Conservation (phyloP, 2,329 filamentous ascomycete genomes). For the Ophiobolus disseminans region DNA sequence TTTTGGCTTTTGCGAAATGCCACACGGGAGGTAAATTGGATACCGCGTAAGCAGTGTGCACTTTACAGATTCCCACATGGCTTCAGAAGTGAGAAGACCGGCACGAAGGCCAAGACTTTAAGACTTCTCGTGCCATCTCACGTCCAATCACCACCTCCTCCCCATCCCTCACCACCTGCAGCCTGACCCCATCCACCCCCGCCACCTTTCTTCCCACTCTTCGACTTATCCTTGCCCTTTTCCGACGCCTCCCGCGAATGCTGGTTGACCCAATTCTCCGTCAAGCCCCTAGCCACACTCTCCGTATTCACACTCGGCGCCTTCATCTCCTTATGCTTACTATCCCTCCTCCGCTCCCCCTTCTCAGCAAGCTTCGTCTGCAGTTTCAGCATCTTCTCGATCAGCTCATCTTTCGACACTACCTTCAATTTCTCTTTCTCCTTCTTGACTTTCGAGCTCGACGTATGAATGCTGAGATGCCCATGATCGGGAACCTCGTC, state of each 20-base stretch:
- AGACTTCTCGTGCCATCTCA: background rate
- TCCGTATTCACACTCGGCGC: conserved; percentile 8
- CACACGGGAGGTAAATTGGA: no score
- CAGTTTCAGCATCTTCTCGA: conserved; percentile 19
- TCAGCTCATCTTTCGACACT: conserved; percentile 32
- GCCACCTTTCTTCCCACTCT: background rate
- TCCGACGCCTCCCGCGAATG: conserved; percentile 18
- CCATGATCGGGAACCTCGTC: background rate
- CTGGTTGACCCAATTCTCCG: conserved; percentile 29
- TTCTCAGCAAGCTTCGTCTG: conserved; percentile 32
- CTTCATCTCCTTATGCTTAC: background rate
- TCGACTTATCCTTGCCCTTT: conserved; percentile 1
- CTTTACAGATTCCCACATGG: background rate
- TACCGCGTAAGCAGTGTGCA: no score
- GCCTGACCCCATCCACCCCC: background rate
- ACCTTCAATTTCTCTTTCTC: conserved; percentile 26
- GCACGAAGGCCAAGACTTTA: background rate
- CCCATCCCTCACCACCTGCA: background rate
- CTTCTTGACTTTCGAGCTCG: background rate
- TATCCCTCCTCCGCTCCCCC: background rate
- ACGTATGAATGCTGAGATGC: background rate
- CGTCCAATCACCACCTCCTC: conserved; percentile 2
- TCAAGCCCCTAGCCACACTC: conserved; percentile 16
- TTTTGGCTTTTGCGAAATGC: no score
- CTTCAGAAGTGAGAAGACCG: background rate